Evolutionary conservation across 768 basidiomycete species (phyloP), one percentile per base, ranked within the genome.

Genomic region (Phaeotremella fagi): DNA sequence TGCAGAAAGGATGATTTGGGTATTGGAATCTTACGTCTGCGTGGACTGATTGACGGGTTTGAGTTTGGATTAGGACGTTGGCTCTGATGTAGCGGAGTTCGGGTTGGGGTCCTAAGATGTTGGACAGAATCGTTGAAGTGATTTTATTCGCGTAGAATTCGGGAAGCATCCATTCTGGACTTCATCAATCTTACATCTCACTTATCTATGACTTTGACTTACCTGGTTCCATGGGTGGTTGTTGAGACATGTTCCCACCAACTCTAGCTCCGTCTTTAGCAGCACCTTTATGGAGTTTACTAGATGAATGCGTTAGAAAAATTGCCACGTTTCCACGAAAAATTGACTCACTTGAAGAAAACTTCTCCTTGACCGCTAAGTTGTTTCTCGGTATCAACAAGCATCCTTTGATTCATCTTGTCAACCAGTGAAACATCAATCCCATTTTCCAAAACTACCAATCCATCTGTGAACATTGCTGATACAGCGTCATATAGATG

Each of bases 41-140:
- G 28, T 57, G 55, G 3, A 57, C 50, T 29, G 27, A 35, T 33
- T 57, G 55, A 4, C 55, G 23, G 9, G 50, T 31, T 4, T 31
- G 29, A 24, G 50, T 57, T 27, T 52, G 46, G 7, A 57, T n/a
- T 11, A 52, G 20, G 2, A 50, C 51, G 50, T 57, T 57, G 12
- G 55, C 50, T 4, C 50, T 24, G 37, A 57, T 57, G 45, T 52
- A 57, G 22, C 50, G 55, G 20, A 57, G 28, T 37, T 57, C 55
- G 11, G 55, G 55, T 11, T 22, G 1, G 11, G 55, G 55, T 22
- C 55, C 55, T 16, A 57, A 28, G 22, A 57, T 31, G 6, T 35
- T n/a, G 14, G 42, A 37, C 4, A 57, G 37, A 9, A 57, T 45
- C 2, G 49, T 20, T 1, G 50, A n/a, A 15, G 55, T 50, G 37